These are phyloP conservation scores for Fusarium sp. DNA, from an alignment of 2,329 filamentous ascomycete species.

Conservation along the genomic window DNA sequence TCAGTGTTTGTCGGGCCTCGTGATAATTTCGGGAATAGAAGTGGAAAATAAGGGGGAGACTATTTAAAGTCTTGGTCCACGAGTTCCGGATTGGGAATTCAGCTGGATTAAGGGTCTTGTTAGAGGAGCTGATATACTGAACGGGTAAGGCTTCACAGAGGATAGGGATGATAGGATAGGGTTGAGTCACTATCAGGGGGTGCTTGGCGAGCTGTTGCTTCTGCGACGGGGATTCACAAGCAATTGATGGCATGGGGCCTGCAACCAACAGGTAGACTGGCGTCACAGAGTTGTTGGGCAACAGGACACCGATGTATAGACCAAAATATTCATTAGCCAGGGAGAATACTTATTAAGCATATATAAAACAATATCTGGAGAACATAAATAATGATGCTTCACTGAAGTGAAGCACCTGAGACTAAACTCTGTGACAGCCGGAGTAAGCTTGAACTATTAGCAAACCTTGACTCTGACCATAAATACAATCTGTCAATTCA, in stretches of 20 bases:
- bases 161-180: accelerated
- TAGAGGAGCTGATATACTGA: neutral
- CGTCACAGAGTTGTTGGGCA: neutral
- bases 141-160: neutral
- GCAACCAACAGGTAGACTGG: neutral
- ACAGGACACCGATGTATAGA: accelerated
- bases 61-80: conserved; percentile 24
- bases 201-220: neutral
- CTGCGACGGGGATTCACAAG: neutral
- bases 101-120: neutral
- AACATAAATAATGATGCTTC: neutral
- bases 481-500: neutral
- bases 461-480: neutral
- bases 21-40: neutral
- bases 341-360: neutral
- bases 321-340: neutral
- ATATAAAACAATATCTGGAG: neutral
- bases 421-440: neutral
- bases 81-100: neutral
- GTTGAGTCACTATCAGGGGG: neutral
- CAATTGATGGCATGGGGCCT: too few species aligned
- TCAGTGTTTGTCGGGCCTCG: neutral
- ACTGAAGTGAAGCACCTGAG: neutral
- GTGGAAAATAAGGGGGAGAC: neutral
- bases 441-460: neutral